phyloP scores from a whole-genome alignment of 1,139 yeast genomes.

The Geotrichum candidum region DNA sequence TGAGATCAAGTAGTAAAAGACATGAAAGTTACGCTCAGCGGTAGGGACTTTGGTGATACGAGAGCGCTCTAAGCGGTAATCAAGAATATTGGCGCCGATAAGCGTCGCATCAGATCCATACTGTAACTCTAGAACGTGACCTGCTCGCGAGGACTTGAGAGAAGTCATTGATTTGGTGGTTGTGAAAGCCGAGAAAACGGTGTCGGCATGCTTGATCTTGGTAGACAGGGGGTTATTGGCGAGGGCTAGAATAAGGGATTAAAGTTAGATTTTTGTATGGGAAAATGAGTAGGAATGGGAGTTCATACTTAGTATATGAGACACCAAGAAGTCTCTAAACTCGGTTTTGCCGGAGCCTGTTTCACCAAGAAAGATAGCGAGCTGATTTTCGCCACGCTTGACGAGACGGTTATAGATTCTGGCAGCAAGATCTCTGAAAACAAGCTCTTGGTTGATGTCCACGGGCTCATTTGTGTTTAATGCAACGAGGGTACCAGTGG shows the following conservation, averaged over 20 bases:
- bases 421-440: constrained; percentile 38
- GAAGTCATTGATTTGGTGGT: constrained; percentile 37
- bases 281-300: neutral
- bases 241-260: constrained; percentile 25
- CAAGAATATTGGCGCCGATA: constrained; percentile 37
- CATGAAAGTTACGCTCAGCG: constrained; percentile 40
- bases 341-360: constrained; percentile 40
- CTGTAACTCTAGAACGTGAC: constrained; percentile 39
- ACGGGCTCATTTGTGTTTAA: constrained; percentile 37
- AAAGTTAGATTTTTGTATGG: neutral
- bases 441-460: constrained; percentile 37
- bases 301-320: constrained; percentile 32
- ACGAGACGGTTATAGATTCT: constrained; percentile 37
- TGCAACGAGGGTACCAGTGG: constrained; percentile 37
- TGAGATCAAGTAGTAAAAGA: constrained; percentile 38
- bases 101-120: constrained; percentile 36
- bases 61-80: constrained; percentile 39
- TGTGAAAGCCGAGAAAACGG: constrained; percentile 37
- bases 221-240: constrained; percentile 37
- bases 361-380: constrained; percentile 38
- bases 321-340: constrained; percentile 32
- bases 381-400: constrained; percentile 39
- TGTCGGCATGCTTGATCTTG: constrained; percentile 35
- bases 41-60: constrained; percentile 40
- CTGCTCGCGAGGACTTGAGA: constrained; percentile 36